phyloP scores from a whole-genome alignment of 768 basidiomycete genomes.

The Leccinum disarticulatum region DNA sequence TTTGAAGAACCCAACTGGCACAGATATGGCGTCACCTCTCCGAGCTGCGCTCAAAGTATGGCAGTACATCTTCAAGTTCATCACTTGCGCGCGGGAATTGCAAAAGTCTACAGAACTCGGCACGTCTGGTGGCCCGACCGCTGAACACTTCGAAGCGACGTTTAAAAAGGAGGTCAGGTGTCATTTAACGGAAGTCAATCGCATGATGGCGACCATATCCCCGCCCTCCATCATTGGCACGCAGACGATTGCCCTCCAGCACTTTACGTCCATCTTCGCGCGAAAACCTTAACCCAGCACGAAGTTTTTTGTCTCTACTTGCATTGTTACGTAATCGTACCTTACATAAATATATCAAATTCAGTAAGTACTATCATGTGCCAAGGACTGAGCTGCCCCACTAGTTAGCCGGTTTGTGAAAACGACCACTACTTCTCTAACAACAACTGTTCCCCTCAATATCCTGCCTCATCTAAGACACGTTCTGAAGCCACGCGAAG shows the following conservation, averaged over 20 bases:
- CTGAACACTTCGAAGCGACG: conserved; percentile 78
- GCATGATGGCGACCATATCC: conserved; percentile 79
- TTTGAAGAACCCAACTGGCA: conserved; percentile 66
- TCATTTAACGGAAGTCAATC: conserved; percentile 78
- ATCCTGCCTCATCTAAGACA: too few relatives aligned
- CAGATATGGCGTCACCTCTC: conserved; percentile 73
- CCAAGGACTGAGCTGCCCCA: too few relatives aligned
- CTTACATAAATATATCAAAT: too few relatives aligned
- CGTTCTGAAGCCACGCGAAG: too few relatives aligned
- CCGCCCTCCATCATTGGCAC: conserved; percentile 93
- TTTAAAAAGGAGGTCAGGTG: conserved; percentile 83
- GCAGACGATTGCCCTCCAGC: conserved; percentile 90
- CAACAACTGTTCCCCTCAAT: too few relatives aligned
- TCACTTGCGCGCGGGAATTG: conserved; percentile 83
- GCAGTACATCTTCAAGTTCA: conserved; percentile 96
- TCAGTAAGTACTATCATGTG: too few relatives aligned
- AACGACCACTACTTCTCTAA: too few relatives aligned
- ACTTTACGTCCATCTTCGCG: conserved; percentile 82
- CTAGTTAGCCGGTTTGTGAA: too few relatives aligned
- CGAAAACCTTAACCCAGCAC: too few relatives aligned
- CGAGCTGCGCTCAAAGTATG: conserved; percentile 93
- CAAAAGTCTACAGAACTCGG: conserved; percentile 81
- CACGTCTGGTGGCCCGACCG: conserved; percentile 77
- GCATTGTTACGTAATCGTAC: too few relatives aligned
- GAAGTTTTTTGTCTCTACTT: too few relatives aligned